Evolutionary conservation across 1,284 basidiomycete genomes (phyloP), one percentile per base, ranked within the genome.

Genomic region (Sporisorium scitamineum): DNA sequence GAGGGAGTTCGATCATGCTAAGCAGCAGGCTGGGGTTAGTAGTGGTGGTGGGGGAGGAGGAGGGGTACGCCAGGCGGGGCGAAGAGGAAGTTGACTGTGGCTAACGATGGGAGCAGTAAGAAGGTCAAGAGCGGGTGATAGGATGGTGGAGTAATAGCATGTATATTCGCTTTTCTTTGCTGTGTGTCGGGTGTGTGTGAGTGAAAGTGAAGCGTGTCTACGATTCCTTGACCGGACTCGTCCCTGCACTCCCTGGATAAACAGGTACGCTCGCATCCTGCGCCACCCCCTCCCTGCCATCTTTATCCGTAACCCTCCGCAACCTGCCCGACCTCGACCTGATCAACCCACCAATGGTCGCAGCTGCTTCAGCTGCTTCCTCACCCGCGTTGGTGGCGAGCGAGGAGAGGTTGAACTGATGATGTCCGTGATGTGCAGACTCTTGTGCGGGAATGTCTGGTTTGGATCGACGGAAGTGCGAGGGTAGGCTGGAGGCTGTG

Each of bases 1-100:
- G 27, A 54, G 76, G 20, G 82, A 81, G 51, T 69, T 81, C 18
- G 53, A 41, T 14, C 69, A 70, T 39, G 65, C 79, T 0, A 69
- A 69, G 50, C 72, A 70, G 26, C 64, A 68, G 39, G 65, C 65
- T 14, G 76, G 70, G 3, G 45, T 65, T 5, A 64, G 59, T 37
- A 44, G 31, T 11, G 52, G 50, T n/a, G 42, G 54, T 20, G 61
- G 44, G 14, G 48, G 37, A 16, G 59, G 54, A 26, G 52, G 24
- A 6, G 53, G 27, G 18, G 37, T 1, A 32, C 41, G 37, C 27
- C 47, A 0, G 18, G 44, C n/a, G 53, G 42, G 1, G 51, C 48
- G 3, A 69, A 69, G 51, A 57, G 65, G 32, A 68, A 63, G 39
- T 31, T 68, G 24, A 50, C 61, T 0, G 16, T 58, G 18, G 29